Conservation (phyloP, 768 basidiomycete species). For the Austroboletus eburneus region DNA sequence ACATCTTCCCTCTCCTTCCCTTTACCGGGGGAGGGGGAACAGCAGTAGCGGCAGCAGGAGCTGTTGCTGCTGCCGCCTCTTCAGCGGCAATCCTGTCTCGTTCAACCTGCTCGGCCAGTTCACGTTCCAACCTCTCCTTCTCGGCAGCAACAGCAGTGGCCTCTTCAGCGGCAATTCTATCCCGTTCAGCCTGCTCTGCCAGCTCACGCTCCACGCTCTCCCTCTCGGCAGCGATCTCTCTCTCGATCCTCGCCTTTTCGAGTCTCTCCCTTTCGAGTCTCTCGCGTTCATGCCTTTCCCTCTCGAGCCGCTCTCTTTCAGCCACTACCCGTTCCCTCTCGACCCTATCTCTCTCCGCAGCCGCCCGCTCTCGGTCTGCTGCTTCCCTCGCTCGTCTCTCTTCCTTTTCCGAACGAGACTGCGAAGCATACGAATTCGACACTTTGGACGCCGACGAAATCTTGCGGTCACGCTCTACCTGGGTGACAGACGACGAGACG, state of each 20-base stretch:
- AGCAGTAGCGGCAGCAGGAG: background rate
- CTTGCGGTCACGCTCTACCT: constrained; percentile 26
- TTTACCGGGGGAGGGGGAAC: background rate
- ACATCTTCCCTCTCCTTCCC: constrained; percentile 14
- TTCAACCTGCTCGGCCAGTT: constrained; percentile 10
- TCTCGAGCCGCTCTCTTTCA: constrained; percentile 13
- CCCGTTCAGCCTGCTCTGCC: background rate
- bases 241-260: constrained; percentile 4
- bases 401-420: constrained; percentile 22
- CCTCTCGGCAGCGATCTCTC: constrained; percentile 6
- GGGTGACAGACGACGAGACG: constrained; percentile 17
- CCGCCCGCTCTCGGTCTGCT: constrained; percentile 15
- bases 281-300: constrained; percentile 8
- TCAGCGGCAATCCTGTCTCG: constrained; percentile 10
- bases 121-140: constrained; percentile 2
- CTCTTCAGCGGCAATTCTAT: constrained; percentile 1
- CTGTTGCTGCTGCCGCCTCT: too few relatives aligned
- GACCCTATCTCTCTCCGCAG: constrained; percentile 10
- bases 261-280: constrained; percentile 7
- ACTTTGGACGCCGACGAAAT: constrained; percentile 21
- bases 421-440: constrained; percentile 33
- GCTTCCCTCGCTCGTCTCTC: constrained; percentile 24
- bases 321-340: constrained; percentile 14
- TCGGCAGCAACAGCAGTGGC: background rate
- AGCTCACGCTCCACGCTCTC: background rate